phyloP scores from a whole-genome alignment of 257 asterid species.

The Solanum chilense region DNA sequence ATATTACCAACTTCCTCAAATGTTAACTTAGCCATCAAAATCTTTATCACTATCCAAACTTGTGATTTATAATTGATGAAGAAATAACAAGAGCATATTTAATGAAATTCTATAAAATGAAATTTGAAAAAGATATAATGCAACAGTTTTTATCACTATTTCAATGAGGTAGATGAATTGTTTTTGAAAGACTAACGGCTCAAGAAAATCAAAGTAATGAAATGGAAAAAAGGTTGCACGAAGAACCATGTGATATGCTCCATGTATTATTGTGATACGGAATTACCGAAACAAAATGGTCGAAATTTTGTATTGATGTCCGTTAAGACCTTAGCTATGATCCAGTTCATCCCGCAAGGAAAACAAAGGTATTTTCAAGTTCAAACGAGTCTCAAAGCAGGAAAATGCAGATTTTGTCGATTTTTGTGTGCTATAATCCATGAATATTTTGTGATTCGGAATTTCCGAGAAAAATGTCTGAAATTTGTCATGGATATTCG shows the following conservation, averaged over 20 bases:
- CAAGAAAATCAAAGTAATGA: neutral
- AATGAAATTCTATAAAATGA: too few relatives aligned
- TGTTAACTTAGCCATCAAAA: neutral
- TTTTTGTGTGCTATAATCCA: too few relatives aligned
- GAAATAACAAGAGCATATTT: neutral
- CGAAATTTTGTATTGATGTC: too few relatives aligned
- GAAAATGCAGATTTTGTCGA: too few relatives aligned
- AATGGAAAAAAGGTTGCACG: neutral
- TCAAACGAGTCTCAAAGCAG: too few relatives aligned
- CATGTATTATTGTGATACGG: rapidly evolving
- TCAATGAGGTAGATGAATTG: neutral
- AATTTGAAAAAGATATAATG: neutral
- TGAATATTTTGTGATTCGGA: rapidly evolving
- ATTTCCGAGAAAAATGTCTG: too few relatives aligned
- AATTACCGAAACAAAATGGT: too few relatives aligned
- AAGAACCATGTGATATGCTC: neutral
- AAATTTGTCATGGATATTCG: too few relatives aligned
- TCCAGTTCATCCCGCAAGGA: too few relatives aligned
- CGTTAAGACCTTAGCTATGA: too few relatives aligned
- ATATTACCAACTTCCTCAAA: neutral
- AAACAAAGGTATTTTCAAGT: too few relatives aligned
- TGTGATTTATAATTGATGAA: neutral
- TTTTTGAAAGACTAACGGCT: neutral
- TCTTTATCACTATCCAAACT: neutral
- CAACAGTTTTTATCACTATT: rapidly evolving